Evolutionary conservation across 352 stramenopile genomes (phyloP), one percentile per base, ranked within the genome.

Genomic region (Pythium aquatile): DNA sequence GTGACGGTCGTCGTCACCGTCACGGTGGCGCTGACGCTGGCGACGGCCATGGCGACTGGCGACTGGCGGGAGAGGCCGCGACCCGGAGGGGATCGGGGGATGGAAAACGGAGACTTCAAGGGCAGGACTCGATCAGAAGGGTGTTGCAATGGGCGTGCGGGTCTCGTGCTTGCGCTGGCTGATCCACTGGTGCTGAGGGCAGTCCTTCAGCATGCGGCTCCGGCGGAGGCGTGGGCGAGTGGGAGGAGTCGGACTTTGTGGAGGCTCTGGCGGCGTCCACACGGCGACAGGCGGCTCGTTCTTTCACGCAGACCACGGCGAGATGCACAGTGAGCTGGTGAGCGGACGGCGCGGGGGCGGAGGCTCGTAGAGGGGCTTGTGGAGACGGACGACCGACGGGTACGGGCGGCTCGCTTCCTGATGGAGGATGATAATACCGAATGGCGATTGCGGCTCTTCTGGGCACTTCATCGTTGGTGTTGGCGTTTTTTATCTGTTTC

Each of bases 121-220:
- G 14, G 30, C 14, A 26, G 16, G 29, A 32, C 7, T 44, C 11
- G 51, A 17, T 87, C 81, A 93, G 55, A 85, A 68, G 14, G 74
- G 74, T 75, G 81, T 76, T 77, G 74, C 82, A 69, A 91, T 82
- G 55, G 77, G 74, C 57, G 77, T 84, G 73, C 83, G 85, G 73
- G 83, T 94, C 78, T 96, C 87, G 84, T 92, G 84, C 70, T 83
- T 90, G 78, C 87, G 87, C 70, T 91, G 83, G 74, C 76, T 88
- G 72, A 96, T 92, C 83, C 84, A 96, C 85, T 96, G 87, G 73
- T 96, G 87, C 81, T 96, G 87, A 63, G 87, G 87, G 63, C 87
- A 96, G 75, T 94, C 78, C 80, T 94, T 94, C 53, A 96, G 87
- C 87, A 96, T 95, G 49, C 58, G 58, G n/a, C 30, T 55, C 28